These are phyloP conservation scores for Claviceps sp. DNA, from an alignment of 2,329 filamentous ascomycete species.

Conservation along the genomic window DNA sequence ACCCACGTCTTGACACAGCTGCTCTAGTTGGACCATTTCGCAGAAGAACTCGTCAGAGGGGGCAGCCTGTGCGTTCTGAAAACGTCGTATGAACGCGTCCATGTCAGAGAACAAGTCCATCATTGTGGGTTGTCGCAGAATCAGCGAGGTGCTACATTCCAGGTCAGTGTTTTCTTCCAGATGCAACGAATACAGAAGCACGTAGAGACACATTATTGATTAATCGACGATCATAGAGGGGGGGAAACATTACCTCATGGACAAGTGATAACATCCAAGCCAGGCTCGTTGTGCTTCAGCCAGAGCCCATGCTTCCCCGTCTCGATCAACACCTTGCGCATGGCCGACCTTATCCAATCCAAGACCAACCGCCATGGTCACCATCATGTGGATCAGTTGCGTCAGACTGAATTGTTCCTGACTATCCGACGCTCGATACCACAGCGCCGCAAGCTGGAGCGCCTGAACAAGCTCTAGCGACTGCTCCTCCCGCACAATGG, in stretches of 20 bases:
- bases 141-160: conserved; percentile 1
- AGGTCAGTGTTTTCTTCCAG: not conserved
- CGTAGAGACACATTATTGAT: no score
- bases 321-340: not conserved
- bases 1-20: not conserved
- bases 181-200: no score
- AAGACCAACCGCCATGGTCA: not conserved
- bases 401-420: not conserved
- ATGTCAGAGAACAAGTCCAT: conserved; percentile 1
- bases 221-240: not conserved
- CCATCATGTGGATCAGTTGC: not conserved
- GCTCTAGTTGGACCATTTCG: conserved; percentile 2
- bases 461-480: conserved; percentile 4
- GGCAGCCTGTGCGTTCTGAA: not conserved
- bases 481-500: conserved; percentile 1
- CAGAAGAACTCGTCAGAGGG: conserved; percentile 4
- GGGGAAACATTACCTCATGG: not conserved
- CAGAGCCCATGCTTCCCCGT: not conserved
- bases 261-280: conserved; percentile 3
- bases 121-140: not conserved
- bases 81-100: not conserved
- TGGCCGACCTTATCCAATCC: not conserved
- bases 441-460: conserved; percentile 1
- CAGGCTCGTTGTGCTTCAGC: conserved; percentile 3
- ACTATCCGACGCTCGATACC: conserved; percentile 1